A percentile compares a stretch with the other conserved stretches of the same genome.
Conservation (phyloP, 176 grass and related monocot genomes). For the Cenchrus fungigraminus region DNA sequence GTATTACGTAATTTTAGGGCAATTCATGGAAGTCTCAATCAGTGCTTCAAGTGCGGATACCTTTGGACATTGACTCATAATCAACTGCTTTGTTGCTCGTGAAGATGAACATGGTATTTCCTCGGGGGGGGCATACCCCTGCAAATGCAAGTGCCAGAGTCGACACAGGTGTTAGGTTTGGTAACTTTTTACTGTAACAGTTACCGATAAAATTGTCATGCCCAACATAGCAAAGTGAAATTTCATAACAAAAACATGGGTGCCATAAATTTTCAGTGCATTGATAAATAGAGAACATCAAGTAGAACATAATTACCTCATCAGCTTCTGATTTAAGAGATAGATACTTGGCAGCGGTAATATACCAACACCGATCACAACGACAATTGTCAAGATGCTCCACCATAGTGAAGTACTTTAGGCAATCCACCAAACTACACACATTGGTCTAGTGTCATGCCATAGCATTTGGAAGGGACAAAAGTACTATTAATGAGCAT, state of each 20-base stretch:
- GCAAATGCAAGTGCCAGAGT: too few species aligned
- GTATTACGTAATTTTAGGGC: conserved; percentile 34
- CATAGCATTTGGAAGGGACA: conserved; percentile 36
- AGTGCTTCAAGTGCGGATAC: conserved; percentile 42
- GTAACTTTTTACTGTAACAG: conserved; percentile 67
- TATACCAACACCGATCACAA: conserved; percentile 86
- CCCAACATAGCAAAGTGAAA: conserved; percentile 7
- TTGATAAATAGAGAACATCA: neutral
- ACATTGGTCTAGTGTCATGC: conserved; percentile 58
- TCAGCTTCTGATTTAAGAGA: conserved; percentile 61
- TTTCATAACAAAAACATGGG: conserved; percentile 29
- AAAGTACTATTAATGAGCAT: conserved; percentile 35
- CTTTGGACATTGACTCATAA: conserved; percentile 78
- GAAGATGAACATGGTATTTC: conserved; percentile 72
- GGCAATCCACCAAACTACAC: conserved; percentile 77
- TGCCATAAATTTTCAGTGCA: neutral
- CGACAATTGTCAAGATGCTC: conserved; percentile 86
- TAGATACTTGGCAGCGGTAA: conserved; percentile 70
- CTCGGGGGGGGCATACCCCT: conserved; percentile 35
- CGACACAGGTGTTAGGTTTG: conserved; percentile 39
- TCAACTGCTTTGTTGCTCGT: conserved; percentile 80
- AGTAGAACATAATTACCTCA: conserved; percentile 56
- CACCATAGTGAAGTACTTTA: conserved; percentile 67
- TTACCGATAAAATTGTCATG: conserved; percentile 22
- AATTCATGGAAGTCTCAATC: conserved; percentile 28